Conservation (phyloP, 2,329 filamentous ascomycete species). For the Tetracladium maxilliforme region DNA sequence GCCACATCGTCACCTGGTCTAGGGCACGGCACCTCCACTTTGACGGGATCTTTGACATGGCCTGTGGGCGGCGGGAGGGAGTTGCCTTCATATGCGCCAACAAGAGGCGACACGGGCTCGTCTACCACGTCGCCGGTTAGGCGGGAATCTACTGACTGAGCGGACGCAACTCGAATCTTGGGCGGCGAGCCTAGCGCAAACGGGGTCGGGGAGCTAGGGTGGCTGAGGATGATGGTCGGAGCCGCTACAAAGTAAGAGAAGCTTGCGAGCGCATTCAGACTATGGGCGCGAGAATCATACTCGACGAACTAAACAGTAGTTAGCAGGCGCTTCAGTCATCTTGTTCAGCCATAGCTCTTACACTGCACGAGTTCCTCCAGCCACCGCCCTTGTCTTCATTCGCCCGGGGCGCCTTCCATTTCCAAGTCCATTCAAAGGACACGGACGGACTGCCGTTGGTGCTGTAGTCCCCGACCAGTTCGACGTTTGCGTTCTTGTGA, state of each 20-base stretch:
- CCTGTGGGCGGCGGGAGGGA: conserved; percentile 4
- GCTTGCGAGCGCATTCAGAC: conserved; percentile 72
- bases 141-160: conserved; percentile 74
- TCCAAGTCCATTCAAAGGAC: conserved; percentile 92
- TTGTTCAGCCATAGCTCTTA: conserved; percentile 22
- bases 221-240: conserved; percentile 24
- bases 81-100: conserved; percentile 20
- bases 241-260: conserved; percentile 63
- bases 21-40: conserved; percentile 77
- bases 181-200: conserved; percentile 60
- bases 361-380: conserved; percentile 91
- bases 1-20: conserved; percentile 76
- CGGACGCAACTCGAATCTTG: conserved; percentile 70
- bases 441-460: conserved; percentile 75
- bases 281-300: conserved; percentile 87
- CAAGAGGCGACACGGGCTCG: conserved; percentile 39
- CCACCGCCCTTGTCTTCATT: conserved; percentile 75
- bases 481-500: conserved; percentile 93
- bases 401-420: conserved; percentile 80
- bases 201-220: conserved; percentile 54
- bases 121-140: conserved; percentile 42
- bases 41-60: conserved; percentile 34
- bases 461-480: conserved; percentile 81
- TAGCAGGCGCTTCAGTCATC: conserved; percentile 1
- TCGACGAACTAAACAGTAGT: conserved; percentile 61